Evolutionary conservation across 2,329 filamentous ascomycete genomes (phyloP).

Genomic region (Paecilomyces formosus): DNA sequence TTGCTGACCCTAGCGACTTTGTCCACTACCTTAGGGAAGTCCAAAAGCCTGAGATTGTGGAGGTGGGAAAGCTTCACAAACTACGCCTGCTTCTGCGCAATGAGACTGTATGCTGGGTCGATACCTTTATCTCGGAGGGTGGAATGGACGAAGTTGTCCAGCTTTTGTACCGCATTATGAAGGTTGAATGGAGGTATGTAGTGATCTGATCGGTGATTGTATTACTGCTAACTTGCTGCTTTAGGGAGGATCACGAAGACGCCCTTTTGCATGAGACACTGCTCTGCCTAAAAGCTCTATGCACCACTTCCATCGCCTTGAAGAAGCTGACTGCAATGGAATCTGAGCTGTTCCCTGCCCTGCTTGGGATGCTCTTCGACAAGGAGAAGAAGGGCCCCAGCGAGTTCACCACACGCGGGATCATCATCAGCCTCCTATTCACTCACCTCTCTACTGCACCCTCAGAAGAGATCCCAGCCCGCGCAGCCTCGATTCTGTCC

Average conservation of each 20-base stretch:
- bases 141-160: constrained; percentile 89
- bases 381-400: constrained; percentile 97
- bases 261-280: constrained; percentile 84
- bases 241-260: constrained; percentile 90
- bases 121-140: constrained; percentile 78
- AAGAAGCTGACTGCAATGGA: constrained; percentile 76
- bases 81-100: constrained; percentile 81
- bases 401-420: constrained; percentile 87
- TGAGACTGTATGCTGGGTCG: constrained; percentile 92
- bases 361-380: constrained; percentile 86
- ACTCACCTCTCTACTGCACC: constrained; percentile 71
- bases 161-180: constrained; percentile 83
- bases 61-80: constrained; percentile 94
- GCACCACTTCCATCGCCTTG: constrained; percentile 81
- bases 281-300: constrained; percentile 87
- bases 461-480: constrained; percentile 53
- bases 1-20: constrained; percentile 73
- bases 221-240: background rate
- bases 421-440: constrained; percentile 83
- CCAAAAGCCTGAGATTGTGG: constrained; percentile 71
- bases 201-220: background rate
- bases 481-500: constrained; percentile 65
- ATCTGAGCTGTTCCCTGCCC: constrained; percentile 70
- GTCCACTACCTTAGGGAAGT: constrained; percentile 77
- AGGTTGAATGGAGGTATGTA: constrained; percentile 85